Evolutionary conservation across 345 rosid species (phyloP), one percentile per base, ranked within the genome.

Genomic region (Populus alba): DNA sequence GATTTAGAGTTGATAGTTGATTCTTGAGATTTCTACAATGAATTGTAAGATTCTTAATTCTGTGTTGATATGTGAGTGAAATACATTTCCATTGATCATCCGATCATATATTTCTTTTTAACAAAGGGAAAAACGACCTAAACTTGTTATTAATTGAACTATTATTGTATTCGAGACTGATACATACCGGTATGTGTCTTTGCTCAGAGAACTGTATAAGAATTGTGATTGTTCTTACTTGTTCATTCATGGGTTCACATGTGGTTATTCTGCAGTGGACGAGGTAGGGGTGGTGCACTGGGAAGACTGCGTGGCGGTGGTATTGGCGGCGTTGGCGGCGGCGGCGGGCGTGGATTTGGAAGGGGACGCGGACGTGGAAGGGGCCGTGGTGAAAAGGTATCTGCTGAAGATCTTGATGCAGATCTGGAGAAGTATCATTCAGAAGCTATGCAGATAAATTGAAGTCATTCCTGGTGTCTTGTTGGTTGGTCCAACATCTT

Each of bases 391-490:
- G 97, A 92, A 75, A 92, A 91, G 82, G 76, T 92, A 63, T 97
- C 99, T 66, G 97, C 96, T 1, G 98, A 94, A 71, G 98, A 92
- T 85, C 97, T 94, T 70, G 98, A 97, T 71, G 98, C 99, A 23
- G 98, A 97, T 86, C 85, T 97, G 80, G 98, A 88, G 81, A 92
- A 91, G 85, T 97, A 94, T 80, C 94, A 91, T 75, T 70, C 95
- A 3, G 94, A 85, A 81, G 85, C 93, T 63, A 94, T 97, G 99
- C 88, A 94, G 87, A 89, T 87, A 68, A 94, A 74, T 81, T 89
- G 76, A 87, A 39, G 55, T 80, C 71, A 47, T 59, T 61, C 62
- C 51, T n/a, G 45, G 51, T 43, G 8, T 74, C 73, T 22, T 81
- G 71, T 61, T 77, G 33, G 49, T 31, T 71, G 59, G 80, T 63